Evolutionary conservation across 768 basidiomycete species (phyloP).

Genomic region (Daedalea quercina): DNA sequence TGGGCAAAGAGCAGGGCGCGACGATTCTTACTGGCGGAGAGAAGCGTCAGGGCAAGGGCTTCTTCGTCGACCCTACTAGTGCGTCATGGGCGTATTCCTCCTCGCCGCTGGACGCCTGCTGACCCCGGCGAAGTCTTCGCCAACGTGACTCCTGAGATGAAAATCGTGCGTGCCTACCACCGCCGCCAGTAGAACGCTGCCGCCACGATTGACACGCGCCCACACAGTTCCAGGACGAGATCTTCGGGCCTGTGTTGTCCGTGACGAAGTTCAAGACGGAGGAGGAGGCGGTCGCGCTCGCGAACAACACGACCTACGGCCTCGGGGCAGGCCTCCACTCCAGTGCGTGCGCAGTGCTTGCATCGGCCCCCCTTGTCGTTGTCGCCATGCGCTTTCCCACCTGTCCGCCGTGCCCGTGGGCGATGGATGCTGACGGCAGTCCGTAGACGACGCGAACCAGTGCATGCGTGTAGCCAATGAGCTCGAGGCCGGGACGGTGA

Average conservation of each 20-base stretch:
- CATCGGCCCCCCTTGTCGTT: too few relatives aligned
- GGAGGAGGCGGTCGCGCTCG: constrained; percentile 76
- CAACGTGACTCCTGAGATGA: constrained; percentile 76
- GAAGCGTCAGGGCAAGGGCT: constrained; percentile 73
- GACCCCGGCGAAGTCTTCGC: constrained; percentile 57
- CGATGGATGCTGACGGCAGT: not conserved
- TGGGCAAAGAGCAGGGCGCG: constrained; percentile 81
- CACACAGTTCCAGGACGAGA: constrained; percentile 44
- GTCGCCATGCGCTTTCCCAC: too few relatives aligned
- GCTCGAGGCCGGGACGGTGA: constrained; percentile 84
- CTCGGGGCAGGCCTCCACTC: constrained; percentile 90
- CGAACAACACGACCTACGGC: constrained; percentile 88
- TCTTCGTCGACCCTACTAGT: constrained; percentile 88
- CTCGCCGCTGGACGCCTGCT: not conserved
- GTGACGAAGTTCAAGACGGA: constrained; percentile 83
- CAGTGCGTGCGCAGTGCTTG: constrained; percentile 44
- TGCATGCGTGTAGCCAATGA: constrained; percentile 85
- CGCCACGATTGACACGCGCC: not conserved
- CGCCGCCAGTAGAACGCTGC: too few relatives aligned
- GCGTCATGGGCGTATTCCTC: constrained; percentile 24
- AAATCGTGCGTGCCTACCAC: constrained; percentile 49
- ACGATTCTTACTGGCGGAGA: constrained; percentile 72
- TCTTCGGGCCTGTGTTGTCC: constrained; percentile 90
- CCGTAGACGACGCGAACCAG: constrained; percentile 69
- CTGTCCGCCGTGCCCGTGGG: too few relatives aligned